Evolutionary conservation across 2,329 filamentous ascomycete genomes (phyloP).

Genomic region (Calycina marina): DNA sequence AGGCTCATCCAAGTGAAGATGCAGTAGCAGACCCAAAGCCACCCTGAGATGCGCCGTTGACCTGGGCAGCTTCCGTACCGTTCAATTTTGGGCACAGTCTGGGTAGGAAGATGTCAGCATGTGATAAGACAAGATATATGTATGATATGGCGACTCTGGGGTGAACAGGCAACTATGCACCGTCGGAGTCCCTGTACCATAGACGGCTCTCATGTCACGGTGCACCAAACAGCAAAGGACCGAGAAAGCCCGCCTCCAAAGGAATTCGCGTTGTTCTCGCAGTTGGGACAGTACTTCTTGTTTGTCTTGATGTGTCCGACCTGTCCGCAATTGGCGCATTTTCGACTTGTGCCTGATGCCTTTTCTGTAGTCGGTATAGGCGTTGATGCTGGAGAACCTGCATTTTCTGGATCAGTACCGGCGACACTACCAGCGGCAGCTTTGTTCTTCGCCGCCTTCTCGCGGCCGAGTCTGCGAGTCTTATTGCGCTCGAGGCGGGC

Average conservation of each 20-base stretch:
- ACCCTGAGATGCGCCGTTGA: conserved; percentile 36
- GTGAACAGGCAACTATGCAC: too few species aligned
- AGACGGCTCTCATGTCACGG: too few species aligned
- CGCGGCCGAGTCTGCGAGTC: conserved; percentile 75
- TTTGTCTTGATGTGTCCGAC: conserved; percentile 98
- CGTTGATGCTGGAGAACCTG: conserved; percentile 29
- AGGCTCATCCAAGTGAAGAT: conserved; percentile 8
- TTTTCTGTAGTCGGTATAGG: conserved; percentile 34
- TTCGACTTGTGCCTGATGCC: conserved; percentile 57
- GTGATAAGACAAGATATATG: too few species aligned
- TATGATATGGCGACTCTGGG: too few species aligned
- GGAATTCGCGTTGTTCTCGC: too few species aligned
- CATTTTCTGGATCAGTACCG: conserved; percentile 20
- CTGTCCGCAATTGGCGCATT: conserved; percentile 95
- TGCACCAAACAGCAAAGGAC: too few species aligned
- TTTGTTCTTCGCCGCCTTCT: conserved; percentile 62
- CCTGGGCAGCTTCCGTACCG: conserved; percentile 56
- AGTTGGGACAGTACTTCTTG: conserved; percentile 57
- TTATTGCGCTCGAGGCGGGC: conserved; percentile 81
- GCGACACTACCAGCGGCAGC: conserved; percentile 6
- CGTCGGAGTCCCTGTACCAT: too few species aligned
- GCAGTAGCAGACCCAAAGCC: conserved; percentile 36
- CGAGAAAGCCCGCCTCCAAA: too few species aligned
- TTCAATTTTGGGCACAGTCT: conserved; percentile 77
- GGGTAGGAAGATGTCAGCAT: conserved; percentile 17